Evolutionary conservation across 345 rosid species (phyloP).

Genomic region (Acer campestre): DNA sequence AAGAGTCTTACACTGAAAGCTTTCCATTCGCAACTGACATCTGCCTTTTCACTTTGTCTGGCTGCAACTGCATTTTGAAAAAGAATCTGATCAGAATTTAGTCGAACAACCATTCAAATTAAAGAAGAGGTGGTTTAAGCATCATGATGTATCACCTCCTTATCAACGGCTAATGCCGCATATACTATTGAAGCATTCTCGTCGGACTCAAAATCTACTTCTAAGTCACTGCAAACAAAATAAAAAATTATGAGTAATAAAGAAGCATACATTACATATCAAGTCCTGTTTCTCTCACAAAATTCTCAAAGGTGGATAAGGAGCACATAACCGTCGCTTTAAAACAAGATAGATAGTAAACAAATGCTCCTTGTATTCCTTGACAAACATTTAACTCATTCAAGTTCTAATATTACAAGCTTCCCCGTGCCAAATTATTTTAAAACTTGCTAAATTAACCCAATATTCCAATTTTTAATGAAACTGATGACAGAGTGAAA

Average conservation of each 20-base stretch:
- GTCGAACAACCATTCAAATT: neutral
- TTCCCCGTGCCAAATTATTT: no score
- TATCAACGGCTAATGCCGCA: constrained; percentile 77
- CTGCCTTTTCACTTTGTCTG: constrained; percentile 81
- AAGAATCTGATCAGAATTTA: constrained; percentile 3
- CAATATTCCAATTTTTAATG: no score
- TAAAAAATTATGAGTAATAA: neutral
- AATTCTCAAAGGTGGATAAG: neutral
- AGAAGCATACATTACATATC: neutral
- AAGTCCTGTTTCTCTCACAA: neutral
- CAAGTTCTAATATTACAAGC: neutral
- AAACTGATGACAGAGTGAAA: no score
- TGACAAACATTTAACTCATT: neutral
- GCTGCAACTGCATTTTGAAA: constrained; percentile 76
- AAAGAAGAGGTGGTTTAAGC: neutral
- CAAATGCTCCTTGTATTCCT: no score
- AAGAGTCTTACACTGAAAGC: constrained; percentile 69
- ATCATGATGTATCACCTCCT: constrained; percentile 55
- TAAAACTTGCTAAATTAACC: no score
- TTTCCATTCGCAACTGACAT: constrained; percentile 68
- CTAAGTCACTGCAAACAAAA: constrained; percentile 62
- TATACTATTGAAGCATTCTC: constrained; percentile 73
- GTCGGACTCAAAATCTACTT: constrained; percentile 74
- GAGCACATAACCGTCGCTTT: neutral
- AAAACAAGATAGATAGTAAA: neutral